These are phyloP conservation scores for Hymenoscyphus occultus DNA, from an alignment of 2,329 filamentous ascomycete genomes.

Conservation along the genomic window DNA sequence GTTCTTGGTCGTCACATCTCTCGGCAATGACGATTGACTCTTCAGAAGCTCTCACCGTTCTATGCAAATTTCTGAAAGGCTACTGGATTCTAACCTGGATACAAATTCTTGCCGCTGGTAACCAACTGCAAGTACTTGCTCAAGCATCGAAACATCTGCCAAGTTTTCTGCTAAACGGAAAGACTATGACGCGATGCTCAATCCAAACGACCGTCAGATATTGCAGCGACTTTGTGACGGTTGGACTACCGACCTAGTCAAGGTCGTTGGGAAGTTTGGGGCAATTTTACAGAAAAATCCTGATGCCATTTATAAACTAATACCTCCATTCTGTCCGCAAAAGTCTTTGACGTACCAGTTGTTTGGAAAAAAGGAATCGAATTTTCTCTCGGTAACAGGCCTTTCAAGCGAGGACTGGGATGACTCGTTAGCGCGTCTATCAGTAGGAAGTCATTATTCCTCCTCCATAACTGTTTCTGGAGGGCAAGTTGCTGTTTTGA, in stretches of 20 bases:
- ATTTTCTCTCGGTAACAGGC: neutral
- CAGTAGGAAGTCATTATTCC: neutral
- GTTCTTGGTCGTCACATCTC: conserved; percentile 31
- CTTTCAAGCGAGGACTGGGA: conserved; percentile 1
- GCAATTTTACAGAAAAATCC: conserved; percentile 6
- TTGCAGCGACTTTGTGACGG: conserved; percentile 13
- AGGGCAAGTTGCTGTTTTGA: too few species aligned
- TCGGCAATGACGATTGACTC: neutral
- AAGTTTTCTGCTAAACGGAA: too few species aligned
- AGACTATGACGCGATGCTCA: too few species aligned
- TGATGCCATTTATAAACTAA: conserved; percentile 13
- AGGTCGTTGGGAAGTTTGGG: conserved; percentile 16
- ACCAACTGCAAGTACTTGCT: too few species aligned
- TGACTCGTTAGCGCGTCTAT: conserved; percentile 2
- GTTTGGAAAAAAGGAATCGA: neutral
- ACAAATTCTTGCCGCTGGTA: too few species aligned
- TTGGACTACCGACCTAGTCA: conserved; percentile 26
- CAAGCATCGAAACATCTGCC: too few species aligned
- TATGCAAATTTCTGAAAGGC: too few species aligned
- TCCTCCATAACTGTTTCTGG: too few species aligned
- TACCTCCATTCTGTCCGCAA: conserved; percentile 18
- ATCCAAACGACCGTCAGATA: too few species aligned
- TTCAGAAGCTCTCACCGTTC: too few species aligned
- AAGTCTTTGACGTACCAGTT: conserved; percentile 8
- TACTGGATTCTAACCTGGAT: too few species aligned